These are phyloP conservation scores for Aspergillus phoenicis DNA, from an alignment of 2,329 filamentous ascomycete species.

Conservation along the genomic window DNA sequence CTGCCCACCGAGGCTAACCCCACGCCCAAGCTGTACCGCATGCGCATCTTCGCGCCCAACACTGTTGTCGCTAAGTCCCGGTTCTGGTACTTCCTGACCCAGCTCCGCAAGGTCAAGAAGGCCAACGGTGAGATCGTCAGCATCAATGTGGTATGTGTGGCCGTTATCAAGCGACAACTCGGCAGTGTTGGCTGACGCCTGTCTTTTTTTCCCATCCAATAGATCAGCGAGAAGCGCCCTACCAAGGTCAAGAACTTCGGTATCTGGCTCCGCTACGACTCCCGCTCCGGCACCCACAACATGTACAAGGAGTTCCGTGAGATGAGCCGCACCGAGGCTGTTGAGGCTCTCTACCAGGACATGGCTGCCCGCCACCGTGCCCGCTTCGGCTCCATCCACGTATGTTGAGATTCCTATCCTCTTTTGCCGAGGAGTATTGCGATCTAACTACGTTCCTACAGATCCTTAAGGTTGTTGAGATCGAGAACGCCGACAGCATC, in stretches of 20 bases:
- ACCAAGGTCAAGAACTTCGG: slow-evolving; percentile 99
- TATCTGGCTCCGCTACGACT: slow-evolving; percentile 99
- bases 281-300: slow-evolving; percentile 99
- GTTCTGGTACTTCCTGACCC: slow-evolving; percentile 99
- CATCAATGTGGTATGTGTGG: slow-evolving; percentile 81
- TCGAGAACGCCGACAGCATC: slow-evolving; percentile 92
- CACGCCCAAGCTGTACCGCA: slow-evolving; percentile 98
- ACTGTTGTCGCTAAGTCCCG: slow-evolving; percentile 98
- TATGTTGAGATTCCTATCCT: slow-evolving; percentile 56
- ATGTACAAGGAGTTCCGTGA: slow-evolving; percentile 99
- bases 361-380: slow-evolving; percentile 99
- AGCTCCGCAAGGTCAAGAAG: slow-evolving; percentile 99
- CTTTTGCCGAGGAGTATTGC: neutral
- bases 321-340: slow-evolving; percentile 92
- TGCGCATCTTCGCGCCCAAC: slow-evolving; percentile 99
- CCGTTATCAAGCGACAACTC: neutral
- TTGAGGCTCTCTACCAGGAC: slow-evolving; percentile 97
- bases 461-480: slow-evolving; percentile 98
- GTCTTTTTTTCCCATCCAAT: slow-evolving; percentile 7
- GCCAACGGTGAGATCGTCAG: slow-evolving; percentile 98
- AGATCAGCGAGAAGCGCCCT: slow-evolving; percentile 99
- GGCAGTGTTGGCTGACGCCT: slow-evolving; percentile 20
- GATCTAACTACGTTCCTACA: slow-evolving; percentile 44
- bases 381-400: slow-evolving; percentile 97
- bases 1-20: slow-evolving; percentile 97